Base-by-base conservation (phyloP, 2,329 filamentous ascomycete species). In the Aureobasidium sp. region DNA sequence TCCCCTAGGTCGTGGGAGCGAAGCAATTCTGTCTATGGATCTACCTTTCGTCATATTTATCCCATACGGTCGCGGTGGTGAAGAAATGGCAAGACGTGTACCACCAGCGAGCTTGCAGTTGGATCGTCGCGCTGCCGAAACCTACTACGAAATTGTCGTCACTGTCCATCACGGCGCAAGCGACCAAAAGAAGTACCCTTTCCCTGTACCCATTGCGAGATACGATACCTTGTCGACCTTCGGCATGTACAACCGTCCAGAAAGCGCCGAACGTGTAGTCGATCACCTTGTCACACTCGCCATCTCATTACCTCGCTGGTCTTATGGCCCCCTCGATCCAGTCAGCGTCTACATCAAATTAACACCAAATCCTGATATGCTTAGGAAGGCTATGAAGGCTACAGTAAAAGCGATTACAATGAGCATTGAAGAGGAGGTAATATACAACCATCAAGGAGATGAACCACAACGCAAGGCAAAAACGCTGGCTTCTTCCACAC, bases 171-270 rank as follows among this genome's bases (percentile, higher is more conserved):
- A 97, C 75, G 91, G 92, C 3, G 87, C 88, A 68, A 85, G 86
- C 68, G 86, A 90, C 64, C 91, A 97, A 76, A 91, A 90, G 75
- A 95, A 95, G 76, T 94, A 95, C 75, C 81, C 86, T 5, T 97
- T 97, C 68, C 90, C 94, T 1, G 89, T 97, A 42, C 93, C 93
- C 1, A 85, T 99, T 68, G 86, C 90, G 67, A 84, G 94, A 71
- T 99, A 97, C 78, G 94, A 99, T 74, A 99, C 93, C 1, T 80
- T 99, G 53, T 97, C 92, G 45, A 97, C 94, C 1, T 99, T 99
- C 77, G 94, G 94, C 75, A 97, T 97, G 94, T 99, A 97, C 79
- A 97, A 97, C 76, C 88, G 91, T 60, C 93, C 92, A 16, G 93
- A 97, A 74, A 89, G 88, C 63, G 90, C 91, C 61, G 88, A 95